Evolutionary conservation across 2,329 filamentous ascomycete genomes (phyloP).

Genomic region (Trichoderma aggressivum): DNA sequence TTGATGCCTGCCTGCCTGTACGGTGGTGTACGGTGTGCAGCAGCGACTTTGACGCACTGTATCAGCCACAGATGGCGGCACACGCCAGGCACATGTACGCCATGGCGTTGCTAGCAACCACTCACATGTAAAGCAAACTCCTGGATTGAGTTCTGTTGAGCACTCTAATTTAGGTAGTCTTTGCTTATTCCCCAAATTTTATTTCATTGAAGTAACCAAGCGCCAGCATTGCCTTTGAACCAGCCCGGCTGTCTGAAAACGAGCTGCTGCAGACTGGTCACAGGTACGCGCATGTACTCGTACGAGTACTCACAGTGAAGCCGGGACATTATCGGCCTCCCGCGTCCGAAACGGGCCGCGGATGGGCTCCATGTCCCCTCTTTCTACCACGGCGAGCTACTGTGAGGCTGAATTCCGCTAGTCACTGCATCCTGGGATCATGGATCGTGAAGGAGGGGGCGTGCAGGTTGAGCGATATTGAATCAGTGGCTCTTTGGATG

Average conservation of each 20-base stretch:
- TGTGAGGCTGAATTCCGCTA: conserved; percentile 15
- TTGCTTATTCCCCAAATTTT: background rate
- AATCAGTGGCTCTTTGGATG: background rate
- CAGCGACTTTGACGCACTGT: background rate
- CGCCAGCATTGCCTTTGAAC: background rate
- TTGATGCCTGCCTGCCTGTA: background rate
- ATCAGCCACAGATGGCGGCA: background rate
- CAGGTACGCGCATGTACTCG: background rate
- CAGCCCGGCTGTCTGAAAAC: background rate
- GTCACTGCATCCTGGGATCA: background rate
- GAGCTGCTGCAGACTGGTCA: background rate
- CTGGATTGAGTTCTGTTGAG: background rate
- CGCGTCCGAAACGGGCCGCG: background rate
- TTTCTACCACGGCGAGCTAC: background rate
- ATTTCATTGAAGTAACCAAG: background rate
- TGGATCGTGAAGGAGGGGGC: conserved; percentile 5
- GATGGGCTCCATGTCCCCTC: background rate
- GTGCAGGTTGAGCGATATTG: background rate
- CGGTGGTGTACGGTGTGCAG: background rate
- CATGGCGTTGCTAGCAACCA: background rate
- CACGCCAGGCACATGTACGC: background rate
- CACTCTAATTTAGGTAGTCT: background rate
- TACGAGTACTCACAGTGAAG: background rate
- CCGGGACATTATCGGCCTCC: background rate
- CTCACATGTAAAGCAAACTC: background rate